These are phyloP conservation scores for Ceratobasidium sp. DNA, from an alignment of 1,284 basidiomycete species.

Conservation along the genomic window DNA sequence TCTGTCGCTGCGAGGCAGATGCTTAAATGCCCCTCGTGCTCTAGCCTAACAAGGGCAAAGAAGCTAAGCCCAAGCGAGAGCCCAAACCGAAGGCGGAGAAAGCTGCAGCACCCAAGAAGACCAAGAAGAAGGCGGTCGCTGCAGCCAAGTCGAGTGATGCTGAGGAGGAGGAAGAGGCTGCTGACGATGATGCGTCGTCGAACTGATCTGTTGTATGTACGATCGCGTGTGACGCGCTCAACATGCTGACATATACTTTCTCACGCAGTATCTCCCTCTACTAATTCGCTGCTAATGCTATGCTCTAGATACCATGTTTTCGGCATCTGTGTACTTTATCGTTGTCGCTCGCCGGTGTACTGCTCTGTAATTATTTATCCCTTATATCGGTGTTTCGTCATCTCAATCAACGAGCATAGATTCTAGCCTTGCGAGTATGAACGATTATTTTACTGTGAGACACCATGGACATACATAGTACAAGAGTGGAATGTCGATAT, in stretches of 20 bases:
- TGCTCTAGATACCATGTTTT: constrained; percentile 25
- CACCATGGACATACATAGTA: background rate
- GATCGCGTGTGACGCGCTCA: background rate
- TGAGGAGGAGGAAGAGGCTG: constrained; percentile 28
- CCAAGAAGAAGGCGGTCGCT: constrained; percentile 28
- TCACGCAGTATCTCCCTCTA: constrained; percentile 23
- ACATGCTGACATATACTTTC: constrained; percentile 3
- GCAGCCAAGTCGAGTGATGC: constrained; percentile 24
- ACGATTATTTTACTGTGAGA: background rate
- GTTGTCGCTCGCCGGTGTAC: constrained; percentile 30
- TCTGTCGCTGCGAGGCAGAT: background rate
- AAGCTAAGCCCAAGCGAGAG: constrained; percentile 9
- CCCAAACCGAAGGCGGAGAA: constrained; percentile 33
- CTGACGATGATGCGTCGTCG: constrained; percentile 26
- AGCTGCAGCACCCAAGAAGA: constrained; percentile 28
- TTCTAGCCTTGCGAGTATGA: background rate
- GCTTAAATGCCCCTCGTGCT: constrained; percentile 26
- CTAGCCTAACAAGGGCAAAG: constrained; percentile 32
- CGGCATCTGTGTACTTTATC: constrained; percentile 25
- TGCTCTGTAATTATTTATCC: constrained; percentile 38
- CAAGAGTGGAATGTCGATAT: background rate
- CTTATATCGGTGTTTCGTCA: constrained; percentile 19
- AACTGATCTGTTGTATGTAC: constrained; percentile 28
- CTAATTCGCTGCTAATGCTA: background rate
- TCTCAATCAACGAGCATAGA: background rate